Percentiles rank a stretch among this genome's conserved stretches.
Evolutionary conservation across 805 yeast genomes (phyloP).

Genomic region (Candida endomychidarum): DNA sequence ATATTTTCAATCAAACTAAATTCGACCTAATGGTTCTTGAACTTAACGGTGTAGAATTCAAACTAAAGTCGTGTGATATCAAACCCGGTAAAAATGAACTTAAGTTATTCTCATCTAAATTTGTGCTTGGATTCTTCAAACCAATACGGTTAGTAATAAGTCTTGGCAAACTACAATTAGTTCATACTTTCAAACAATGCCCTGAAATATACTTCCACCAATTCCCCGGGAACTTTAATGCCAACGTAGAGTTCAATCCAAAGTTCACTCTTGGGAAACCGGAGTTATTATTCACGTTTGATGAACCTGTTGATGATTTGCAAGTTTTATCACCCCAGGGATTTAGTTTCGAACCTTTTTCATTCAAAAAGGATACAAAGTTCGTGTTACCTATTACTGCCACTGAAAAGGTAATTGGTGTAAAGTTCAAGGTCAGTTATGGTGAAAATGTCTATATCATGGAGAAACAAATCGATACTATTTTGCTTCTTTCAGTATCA

Average conservation of each 20-base stretch:
- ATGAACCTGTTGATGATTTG: slow-evolving; percentile 1
- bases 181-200: slow-evolving; percentile 14
- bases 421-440: slow-evolving; percentile 24
- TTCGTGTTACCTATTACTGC: slow-evolving; percentile 5
- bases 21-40: slow-evolving; percentile 22
- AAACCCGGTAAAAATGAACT: slow-evolving; percentile 2
- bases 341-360: slow-evolving; percentile 1
- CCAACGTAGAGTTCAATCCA: slow-evolving; percentile 3
- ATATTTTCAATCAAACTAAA: slow-evolving; percentile 25
- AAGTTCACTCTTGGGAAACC: slow-evolving; percentile 11
- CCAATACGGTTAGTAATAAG: slow-evolving; percentile 18
- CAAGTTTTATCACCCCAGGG: neutral
- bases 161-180: slow-evolving; percentile 20
- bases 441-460: slow-evolving; percentile 14
- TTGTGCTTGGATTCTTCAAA: slow-evolving; percentile 24
- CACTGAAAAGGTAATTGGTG: slow-evolving; percentile 4
- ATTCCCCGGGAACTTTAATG: slow-evolving; percentile 5
- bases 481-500: slow-evolving; percentile 65
- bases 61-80: slow-evolving; percentile 1
- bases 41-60: slow-evolving; percentile 18
- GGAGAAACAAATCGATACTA: slow-evolving; percentile 43
- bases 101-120: slow-evolving; percentile 12
- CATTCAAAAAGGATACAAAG: neutral
- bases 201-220: slow-evolving; percentile 9
- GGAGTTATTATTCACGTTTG: slow-evolving; percentile 7